phyloP scores from a whole-genome alignment of 106 monocot genomes.

The Dioscorea alata region DNA sequence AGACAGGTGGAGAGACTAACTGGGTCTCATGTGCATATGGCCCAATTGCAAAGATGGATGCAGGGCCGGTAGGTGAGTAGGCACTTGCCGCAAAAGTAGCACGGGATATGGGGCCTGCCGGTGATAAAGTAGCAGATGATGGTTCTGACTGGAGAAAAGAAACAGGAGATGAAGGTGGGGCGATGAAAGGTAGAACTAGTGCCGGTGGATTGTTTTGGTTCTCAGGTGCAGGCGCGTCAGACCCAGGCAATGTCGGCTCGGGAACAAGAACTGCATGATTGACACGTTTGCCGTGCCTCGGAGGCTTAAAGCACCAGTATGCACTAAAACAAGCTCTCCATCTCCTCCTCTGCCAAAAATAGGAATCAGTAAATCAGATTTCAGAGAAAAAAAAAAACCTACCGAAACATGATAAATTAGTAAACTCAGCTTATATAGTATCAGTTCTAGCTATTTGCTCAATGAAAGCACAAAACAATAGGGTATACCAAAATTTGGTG shows the following conservation, averaged over 20 bases:
- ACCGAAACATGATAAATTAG: no score
- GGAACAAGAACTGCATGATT: constrained; percentile 65
- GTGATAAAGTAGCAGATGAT: constrained; percentile 58
- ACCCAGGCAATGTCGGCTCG: constrained; percentile 16
- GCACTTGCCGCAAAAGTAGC: constrained; percentile 42
- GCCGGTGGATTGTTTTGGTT: constrained; percentile 28
- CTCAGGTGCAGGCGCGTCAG: constrained; percentile 19
- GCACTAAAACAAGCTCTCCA: constrained; percentile 55
- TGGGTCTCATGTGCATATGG: constrained; percentile 93
- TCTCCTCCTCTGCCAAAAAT: constrained; percentile 61
- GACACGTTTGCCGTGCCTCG: constrained; percentile 41
- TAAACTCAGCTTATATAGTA: no score
- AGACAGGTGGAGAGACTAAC: constrained; percentile 85
- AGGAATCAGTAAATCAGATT: constrained; percentile 9
- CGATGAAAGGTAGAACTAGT: constrained; percentile 48
- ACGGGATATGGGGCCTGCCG: constrained; percentile 37
- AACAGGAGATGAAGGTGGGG: constrained; percentile 88
- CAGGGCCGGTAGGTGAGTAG: constrained; percentile 48
- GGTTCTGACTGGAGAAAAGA: constrained; percentile 80
- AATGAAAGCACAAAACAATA: no score
- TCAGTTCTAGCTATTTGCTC: no score
- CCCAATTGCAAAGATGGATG: constrained; percentile 78
- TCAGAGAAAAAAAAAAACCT: no score
- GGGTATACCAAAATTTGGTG: no score
- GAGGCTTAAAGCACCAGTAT: constrained; percentile 86